Conservation (phyloP, 345 rosid species). For the Salix arbutifolia region DNA sequence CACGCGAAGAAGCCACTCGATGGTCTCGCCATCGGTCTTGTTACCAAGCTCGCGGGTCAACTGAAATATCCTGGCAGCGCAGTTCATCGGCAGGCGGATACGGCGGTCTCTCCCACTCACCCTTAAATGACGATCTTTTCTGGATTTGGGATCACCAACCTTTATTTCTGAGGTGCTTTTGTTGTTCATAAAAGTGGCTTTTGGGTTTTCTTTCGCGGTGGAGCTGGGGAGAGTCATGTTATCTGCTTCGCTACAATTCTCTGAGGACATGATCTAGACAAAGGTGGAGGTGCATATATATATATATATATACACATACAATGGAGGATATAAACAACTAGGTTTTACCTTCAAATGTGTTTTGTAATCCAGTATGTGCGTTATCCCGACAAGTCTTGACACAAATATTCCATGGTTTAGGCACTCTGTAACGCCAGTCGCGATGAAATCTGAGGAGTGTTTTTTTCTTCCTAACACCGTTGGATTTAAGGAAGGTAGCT, state of each 20-base stretch:
- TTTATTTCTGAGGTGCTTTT: background rate
- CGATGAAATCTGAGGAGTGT: background rate
- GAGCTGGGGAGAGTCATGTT: background rate
- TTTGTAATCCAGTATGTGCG: no score
- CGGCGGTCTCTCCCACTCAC: conserved; percentile 34
- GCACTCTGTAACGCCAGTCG: background rate
- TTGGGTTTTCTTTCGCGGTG: background rate
- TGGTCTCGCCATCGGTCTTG: conserved; percentile 30
- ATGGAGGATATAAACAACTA: background rate
- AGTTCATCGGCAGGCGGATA: conserved; percentile 3
- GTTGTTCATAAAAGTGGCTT: background rate
- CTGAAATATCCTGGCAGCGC: conserved; percentile 27
- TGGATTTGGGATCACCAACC: background rate
- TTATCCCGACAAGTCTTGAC: no score
- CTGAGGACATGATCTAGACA: background rate
- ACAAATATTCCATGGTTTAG: no score
- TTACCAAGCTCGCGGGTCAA: conserved; percentile 30
- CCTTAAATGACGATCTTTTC: conserved; percentile 26
- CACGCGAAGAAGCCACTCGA: conserved; percentile 25
- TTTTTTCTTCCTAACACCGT: background rate
- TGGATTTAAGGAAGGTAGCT: background rate
- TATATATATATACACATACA: no score
- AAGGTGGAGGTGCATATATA: background rate
- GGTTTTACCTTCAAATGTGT: background rate
- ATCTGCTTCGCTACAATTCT: background rate